Percentiles rank a stretch among this genome's conserved stretches.
Conservation (phyloP, 2,329 filamentous ascomycete genomes). For the Amylocarpus encephaloides region DNA sequence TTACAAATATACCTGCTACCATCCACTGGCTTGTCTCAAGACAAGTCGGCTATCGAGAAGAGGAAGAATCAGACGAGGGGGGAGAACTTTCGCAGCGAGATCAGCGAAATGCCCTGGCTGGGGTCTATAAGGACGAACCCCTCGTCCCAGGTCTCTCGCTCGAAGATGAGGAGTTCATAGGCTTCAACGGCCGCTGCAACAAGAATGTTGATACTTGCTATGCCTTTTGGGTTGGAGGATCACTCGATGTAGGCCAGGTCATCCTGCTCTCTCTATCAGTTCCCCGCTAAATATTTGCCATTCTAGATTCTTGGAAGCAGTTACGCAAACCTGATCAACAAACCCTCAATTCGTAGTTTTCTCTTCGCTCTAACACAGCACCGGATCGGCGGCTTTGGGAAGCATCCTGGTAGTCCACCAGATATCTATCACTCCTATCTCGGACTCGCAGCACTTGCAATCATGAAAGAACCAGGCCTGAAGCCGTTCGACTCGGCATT, state of each 20-base stretch:
- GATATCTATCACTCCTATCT: constrained; percentile 87
- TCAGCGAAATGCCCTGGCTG: constrained; percentile 8
- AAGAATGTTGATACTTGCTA: constrained; percentile 96
- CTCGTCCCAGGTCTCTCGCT: constrained; percentile 25
- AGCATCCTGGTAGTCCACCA: constrained; percentile 59
- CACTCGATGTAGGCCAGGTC: constrained; percentile 40
- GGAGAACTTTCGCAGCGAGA: constrained; percentile 11
- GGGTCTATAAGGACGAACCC: constrained; percentile 15
- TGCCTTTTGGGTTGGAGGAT: constrained; percentile 80
- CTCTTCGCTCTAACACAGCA: constrained; percentile 84
- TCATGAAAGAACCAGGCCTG: constrained; percentile 64
- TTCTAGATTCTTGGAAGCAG: constrained; percentile 49
- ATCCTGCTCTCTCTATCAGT: not conserved
- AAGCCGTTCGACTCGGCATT: constrained; percentile 67
- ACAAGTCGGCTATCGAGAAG: constrained; percentile 53
- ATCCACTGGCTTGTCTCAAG: constrained; percentile 55
- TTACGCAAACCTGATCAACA: constrained; percentile 48
- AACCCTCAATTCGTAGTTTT: constrained; percentile 62
- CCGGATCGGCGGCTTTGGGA: constrained; percentile 75
- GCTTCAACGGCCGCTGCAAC: constrained; percentile 86
- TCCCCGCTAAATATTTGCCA: not conserved
- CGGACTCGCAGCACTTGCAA: constrained; percentile 71
- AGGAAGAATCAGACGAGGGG: constrained; percentile 16
- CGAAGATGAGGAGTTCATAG: constrained; percentile 43
- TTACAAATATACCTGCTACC: constrained; percentile 31